Base-by-base conservation (phyloP, 2,329 filamentous ascomycete species). In the Allantophomopsis lycopodina region DNA sequence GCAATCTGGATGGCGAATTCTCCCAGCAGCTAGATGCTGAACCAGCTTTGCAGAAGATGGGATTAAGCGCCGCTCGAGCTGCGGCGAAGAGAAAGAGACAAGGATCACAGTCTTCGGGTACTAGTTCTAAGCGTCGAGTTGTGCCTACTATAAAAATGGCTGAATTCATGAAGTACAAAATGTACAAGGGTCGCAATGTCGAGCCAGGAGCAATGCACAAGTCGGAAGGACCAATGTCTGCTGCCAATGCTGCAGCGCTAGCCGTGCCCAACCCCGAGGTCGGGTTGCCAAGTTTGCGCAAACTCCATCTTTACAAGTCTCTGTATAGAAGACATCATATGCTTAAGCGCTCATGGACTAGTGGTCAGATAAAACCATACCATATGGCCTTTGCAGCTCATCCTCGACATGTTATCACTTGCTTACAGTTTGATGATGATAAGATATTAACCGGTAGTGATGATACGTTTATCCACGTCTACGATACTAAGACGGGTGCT, bases 401-500 rank as follows among this genome's bases (percentile, higher is more conserved):
- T 55, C 86, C 91, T 44, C 79, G 86, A 28, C 89, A 96, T 62
- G 91, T 98, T 44, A 94, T 98, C 39, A 98, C 91, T 13, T 98
- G 91, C 56, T 70, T 98, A 40, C 88, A 98, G 57, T 98, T 98
- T 52, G 91, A 98, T 54, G 84, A 88, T 37, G 88, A 98, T 66
- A 96, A 96, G 62, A 95, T 98, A 49, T 73, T 98, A 49, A 98
- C 91, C 2, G 91, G 91, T 18, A 96, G 89, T 54, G 91, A 98
- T 56, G 91, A 98, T 56, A 94, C 88, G 4, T 79, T 95, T 46
- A 98, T 98, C 52, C 88, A 98, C 52, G 87, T 98, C 23, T 98
- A 96, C 58, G 88, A 96, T 55, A 96, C 91, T 11, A 93, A 91
- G 62, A 95, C 88, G 0, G 91, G 91, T 42, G 82, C 82, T 47